Base-by-base conservation (phyloP, 176 grass and related monocot genomes). In the Ampelocalamus luodianensis region DNA sequence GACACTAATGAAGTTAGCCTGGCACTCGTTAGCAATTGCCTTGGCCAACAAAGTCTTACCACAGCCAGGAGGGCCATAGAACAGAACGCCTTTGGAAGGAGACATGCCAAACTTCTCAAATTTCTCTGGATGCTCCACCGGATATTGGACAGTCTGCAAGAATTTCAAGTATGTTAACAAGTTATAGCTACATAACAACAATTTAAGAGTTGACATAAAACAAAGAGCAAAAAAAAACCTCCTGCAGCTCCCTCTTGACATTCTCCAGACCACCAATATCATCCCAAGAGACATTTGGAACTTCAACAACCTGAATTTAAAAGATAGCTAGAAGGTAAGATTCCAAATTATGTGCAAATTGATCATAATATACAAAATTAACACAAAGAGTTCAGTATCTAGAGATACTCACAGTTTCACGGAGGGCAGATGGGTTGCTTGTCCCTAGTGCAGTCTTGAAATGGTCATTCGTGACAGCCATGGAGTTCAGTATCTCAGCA, bases 81-180 rank as follows among this genome's bases (percentile, higher is more conserved):
- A 97, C 72, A 97, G 62, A 85, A 97, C 94, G 32, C 94, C 94
- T 49, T 94, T 97, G 3, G 94, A 97, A 10, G 94, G 94, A 61
- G 94, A 93, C 94, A 97, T 97, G 55, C 94, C 94, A 87, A 97
- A 97, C 85, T 94, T 97, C 67, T 97, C 94, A 9, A 97, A 97
- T 77, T 94, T 97, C 80, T 97, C 94, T 11, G 94, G 94, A 86
- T 97, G 94, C 79, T 97, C 94, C 62, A 94, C 94, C 37, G 94
- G 94, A 67, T 94, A 97, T 83, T 97, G 94, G 37, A 97, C 94
- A 69, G 94, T 97, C 94, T 97, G 69, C 40, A 83, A 77, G 9
- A 85, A 76, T 85, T 58, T 75, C 5, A 76, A 55, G 51, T 59
- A 23, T n/a, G 40, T 81, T 29, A 82, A 36, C 4, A 54, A 14